These are phyloP conservation scores for Rutstroemia sp. DNA, from an alignment of 2,329 filamentous ascomycete species.

Conservation along the genomic window DNA sequence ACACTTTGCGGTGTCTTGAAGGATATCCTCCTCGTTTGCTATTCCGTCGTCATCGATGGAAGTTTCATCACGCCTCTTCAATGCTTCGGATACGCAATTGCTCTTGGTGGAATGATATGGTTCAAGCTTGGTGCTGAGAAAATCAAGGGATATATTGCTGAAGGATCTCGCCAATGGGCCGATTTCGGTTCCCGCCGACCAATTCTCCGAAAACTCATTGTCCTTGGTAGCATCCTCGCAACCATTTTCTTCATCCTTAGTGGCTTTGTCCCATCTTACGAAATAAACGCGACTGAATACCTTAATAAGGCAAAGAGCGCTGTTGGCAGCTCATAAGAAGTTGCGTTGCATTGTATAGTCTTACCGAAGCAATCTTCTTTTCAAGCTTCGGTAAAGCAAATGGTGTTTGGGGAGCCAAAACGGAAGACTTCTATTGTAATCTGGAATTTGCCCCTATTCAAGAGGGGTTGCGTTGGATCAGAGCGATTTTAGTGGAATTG, in stretches of 20 bases:
- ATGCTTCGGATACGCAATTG: conserved; percentile 78
- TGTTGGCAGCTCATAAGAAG: conserved; percentile 15
- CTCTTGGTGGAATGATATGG: conserved; percentile 71
- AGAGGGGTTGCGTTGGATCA: not conserved
- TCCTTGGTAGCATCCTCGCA: conserved; percentile 57
- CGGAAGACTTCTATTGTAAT: not conserved
- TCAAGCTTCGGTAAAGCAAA: not conserved
- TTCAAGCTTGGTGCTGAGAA: conserved; percentile 82
- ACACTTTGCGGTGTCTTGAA: conserved; percentile 84
- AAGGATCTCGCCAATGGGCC: conserved; percentile 71
- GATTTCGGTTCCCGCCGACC: conserved; percentile 77
- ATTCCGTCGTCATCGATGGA: conserved; percentile 76
- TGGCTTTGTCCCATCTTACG: conserved; percentile 55
- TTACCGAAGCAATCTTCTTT: conserved; percentile 1
- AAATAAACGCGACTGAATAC: conserved; percentile 40
- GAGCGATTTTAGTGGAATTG: not conserved
- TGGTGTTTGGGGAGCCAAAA: conserved; percentile 1
- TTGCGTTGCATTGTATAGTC: not conserved
- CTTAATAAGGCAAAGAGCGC: conserved; percentile 26
- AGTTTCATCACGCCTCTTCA: conserved; percentile 68
- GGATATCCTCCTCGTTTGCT: conserved; percentile 74
- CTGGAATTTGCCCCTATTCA: not conserved
- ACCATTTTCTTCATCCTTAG: conserved; percentile 64
- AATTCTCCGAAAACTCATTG: conserved; percentile 66
- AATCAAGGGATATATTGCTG: conserved; percentile 69